Conservation (phyloP, 441 rosid species). For the Iberis amara region DNA sequence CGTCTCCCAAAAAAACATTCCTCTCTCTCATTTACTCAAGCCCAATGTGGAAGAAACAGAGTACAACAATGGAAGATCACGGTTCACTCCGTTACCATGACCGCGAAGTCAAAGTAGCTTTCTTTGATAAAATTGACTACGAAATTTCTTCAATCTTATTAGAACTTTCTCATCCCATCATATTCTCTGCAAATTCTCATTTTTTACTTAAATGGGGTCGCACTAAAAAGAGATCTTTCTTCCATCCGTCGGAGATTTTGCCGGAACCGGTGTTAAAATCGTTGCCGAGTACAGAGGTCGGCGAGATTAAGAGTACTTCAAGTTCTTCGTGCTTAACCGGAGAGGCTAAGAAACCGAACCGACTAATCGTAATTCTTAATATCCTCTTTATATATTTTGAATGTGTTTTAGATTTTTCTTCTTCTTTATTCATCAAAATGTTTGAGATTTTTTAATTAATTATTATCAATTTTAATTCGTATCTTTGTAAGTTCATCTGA, state of each 20-base stretch:
- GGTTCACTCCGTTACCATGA: constrained; percentile 3
- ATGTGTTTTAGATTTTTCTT: too few species aligned
- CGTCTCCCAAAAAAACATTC: constrained; percentile 4
- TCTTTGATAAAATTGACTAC: constrained; percentile 9
- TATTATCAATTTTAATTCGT: too few species aligned
- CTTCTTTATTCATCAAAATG: too few species aligned
- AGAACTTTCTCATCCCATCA: constrained; percentile 23
- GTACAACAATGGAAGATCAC: constrained; percentile 10
- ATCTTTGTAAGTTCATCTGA: too few species aligned
- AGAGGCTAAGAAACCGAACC: constrained; percentile 23
- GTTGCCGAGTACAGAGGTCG: constrained; percentile 2
- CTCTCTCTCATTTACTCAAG: background rate
- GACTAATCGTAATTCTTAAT: constrained; percentile 12
- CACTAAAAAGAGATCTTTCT: constrained; percentile 19
- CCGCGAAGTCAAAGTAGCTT: background rate
- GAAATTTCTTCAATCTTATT: constrained; percentile 28
- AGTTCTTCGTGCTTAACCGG: constrained; percentile 32
- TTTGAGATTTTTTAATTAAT: background rate
- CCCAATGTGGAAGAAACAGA: constrained; percentile 14
- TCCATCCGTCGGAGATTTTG: background rate
- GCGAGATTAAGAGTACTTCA: constrained; percentile 20
- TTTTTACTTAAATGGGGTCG: constrained; percentile 24
- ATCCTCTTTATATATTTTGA: background rate
- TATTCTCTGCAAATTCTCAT: constrained; percentile 16
- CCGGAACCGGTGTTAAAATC: constrained; percentile 14